Evolutionary conservation across 2,329 filamentous ascomycete species (phyloP), one percentile per base, ranked within the genome.

Genomic region (Coleophoma crateriformis): DNA sequence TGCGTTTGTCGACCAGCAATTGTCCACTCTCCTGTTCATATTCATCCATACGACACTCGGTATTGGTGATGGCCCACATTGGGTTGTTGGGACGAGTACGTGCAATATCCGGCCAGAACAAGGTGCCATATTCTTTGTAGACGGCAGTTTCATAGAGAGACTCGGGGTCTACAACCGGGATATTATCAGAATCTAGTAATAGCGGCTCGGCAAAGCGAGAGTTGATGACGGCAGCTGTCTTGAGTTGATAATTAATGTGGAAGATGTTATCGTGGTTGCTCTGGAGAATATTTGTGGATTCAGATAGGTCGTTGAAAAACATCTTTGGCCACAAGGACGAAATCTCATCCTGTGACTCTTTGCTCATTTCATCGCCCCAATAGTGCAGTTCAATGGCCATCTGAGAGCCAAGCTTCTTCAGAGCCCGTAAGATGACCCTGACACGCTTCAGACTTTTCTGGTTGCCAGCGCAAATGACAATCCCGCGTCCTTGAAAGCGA

Each of bases 21-120:
- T 69, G 67, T 11, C 67, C 66, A 27, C 56, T 62, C 48, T 69
- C 64, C 22, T 41, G 39, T 22, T 67, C 66, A 48, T 67, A 68
- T 48, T 68, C 66, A 49, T 67, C 55, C 56, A 63, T 61, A 17
- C 58, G 58, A 47, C 65, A 68, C 7, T 50, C n/a, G 7, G 66
- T 67, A 54, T 68, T 67, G 8, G 64, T 66, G 51, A 67, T 67
- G 40, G 63, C 58, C 39, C 39, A 41, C 62, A 65, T 67, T 32
- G 62, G 58, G 6, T 65, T 67, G 14, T 19, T n/a, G 39, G 39
- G 39, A 11, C 39, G 14, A 13, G 66, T 65, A 17, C 64, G 58
- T 17, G 39, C 39, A 48, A 67, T 66, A 47, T 69, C 67, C 13
- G 66, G 67, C 65, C 65, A 68, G 55, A 68, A 68, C 19, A 68